A percentile compares a stretch with the other conserved stretches of the same genome.
Evolutionary conservation across 331 rosid species (phyloP).

Genomic region (Cydonia oblonga): DNA sequence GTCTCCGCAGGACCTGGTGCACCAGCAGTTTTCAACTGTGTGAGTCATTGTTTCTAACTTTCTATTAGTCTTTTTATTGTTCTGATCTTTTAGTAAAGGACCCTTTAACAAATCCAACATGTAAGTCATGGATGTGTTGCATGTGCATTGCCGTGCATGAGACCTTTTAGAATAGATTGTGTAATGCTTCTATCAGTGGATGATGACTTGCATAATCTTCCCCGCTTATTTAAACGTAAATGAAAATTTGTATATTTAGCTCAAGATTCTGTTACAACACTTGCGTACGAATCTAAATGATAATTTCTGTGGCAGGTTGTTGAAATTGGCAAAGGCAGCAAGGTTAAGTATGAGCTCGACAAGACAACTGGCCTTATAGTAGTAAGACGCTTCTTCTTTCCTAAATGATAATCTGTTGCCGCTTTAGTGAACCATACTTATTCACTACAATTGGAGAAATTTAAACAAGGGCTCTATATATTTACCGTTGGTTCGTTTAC

Average conservation of each 20-base stretch:
- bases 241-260: neutral
- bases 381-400: conserved; percentile 29
- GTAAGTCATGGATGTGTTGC: neutral
- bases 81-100: no score
- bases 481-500: neutral
- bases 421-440: neutral
- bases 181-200: neutral
- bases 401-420: neutral
- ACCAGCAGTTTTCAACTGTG: conserved; percentile 87
- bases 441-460: neutral
- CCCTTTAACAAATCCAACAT: neutral
- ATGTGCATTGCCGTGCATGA: neutral
- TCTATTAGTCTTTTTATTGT: neutral
- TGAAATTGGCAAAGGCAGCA: conserved; percentile 89
- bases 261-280: neutral
- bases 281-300: neutral
- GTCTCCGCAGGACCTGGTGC: conserved; percentile 83
- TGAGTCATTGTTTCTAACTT: conserved; percentile 25
- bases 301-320: conserved; percentile 58
- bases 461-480: neutral
- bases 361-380: conserved; percentile 81
- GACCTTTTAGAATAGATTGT: neutral
- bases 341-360: conserved; percentile 94
- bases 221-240: neutral
- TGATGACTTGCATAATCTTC: neutral